These are phyloP conservation scores for Nelumbo lutea DNA, from an alignment of 164 flowering plant species.

Conservation along the genomic window DNA sequence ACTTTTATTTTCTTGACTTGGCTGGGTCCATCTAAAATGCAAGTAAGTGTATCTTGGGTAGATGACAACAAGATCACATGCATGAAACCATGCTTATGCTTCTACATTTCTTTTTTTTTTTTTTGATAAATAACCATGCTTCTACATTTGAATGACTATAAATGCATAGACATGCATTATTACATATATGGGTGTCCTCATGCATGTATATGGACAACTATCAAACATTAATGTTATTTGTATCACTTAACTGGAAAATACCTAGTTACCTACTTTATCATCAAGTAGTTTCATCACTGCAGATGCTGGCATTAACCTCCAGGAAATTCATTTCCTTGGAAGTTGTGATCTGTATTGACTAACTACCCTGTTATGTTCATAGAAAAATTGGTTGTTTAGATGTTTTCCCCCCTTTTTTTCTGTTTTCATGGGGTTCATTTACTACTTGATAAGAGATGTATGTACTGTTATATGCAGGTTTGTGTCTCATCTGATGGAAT, in stretches of 20 bases:
- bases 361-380: too few relatives aligned
- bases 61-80: neutral
- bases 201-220: neutral
- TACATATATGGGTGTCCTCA: neutral
- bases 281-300: too few relatives aligned
- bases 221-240: neutral
- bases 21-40: constrained; percentile 70
- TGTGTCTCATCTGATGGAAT: constrained; percentile 51
- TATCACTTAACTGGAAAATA: too few relatives aligned
- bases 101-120: neutral
- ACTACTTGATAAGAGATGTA: neutral
- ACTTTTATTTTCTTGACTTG: constrained; percentile 74
- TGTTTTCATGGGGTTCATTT: neutral
- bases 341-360: too few relatives aligned
- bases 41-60: constrained; percentile 36
- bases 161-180: neutral
- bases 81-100: neutral
- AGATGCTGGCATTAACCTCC: too few relatives aligned
- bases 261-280: too few relatives aligned
- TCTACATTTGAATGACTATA: neutral
- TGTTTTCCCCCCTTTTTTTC: neutral
- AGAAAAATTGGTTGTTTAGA: too few relatives aligned
- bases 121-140: neutral
- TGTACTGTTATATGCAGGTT: constrained; percentile 41
- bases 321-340: too few relatives aligned